A percentile compares a stretch with the other conserved stretches of the same genome.
Conservation (phyloP, 305 asterid genomes). For the Euphrasia arctica region DNA sequence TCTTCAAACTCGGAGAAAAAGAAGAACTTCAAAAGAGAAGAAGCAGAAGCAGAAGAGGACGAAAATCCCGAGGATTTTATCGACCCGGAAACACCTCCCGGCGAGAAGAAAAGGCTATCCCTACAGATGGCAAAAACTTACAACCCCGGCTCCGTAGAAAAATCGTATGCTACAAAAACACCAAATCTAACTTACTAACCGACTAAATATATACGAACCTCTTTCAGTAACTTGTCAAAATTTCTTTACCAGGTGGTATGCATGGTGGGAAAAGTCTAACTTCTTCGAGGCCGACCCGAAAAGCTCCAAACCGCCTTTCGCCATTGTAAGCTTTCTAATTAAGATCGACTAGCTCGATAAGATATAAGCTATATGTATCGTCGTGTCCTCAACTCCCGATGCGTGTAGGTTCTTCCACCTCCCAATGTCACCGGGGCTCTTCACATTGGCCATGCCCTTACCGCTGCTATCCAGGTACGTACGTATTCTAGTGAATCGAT, state of each 20-base stretch:
- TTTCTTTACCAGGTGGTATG: conserved; percentile 61
- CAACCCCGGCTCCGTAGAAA: conserved; percentile 81
- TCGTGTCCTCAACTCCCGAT: neutral
- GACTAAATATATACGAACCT: neutral
- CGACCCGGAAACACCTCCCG: conserved; percentile 66
- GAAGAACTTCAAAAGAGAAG: conserved; percentile 50
- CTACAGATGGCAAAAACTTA: conserved; percentile 82
- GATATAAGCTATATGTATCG: neutral
- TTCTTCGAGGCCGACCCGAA: conserved; percentile 63
- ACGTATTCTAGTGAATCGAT: conserved; percentile 12
- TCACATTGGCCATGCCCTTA: conserved; percentile 84
- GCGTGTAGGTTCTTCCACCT: conserved; percentile 45
- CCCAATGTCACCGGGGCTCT: conserved; percentile 86
- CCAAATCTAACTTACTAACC: conserved; percentile 4
- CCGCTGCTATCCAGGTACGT: conserved; percentile 85
- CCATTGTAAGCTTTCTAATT: conserved; percentile 49
- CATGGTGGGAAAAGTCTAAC: conserved; percentile 76
- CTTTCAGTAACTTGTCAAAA: conserved; percentile 8
- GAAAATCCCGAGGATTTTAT: conserved; percentile 58
- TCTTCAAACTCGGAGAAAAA: conserved; percentile 56
- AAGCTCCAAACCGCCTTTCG: conserved; percentile 69
- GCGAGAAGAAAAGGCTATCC: conserved; percentile 78
- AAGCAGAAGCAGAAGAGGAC: conserved; percentile 26
- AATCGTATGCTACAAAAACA: conserved; percentile 44
- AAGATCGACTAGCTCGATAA: neutral